phyloP scores from a whole-genome alignment of 139 green algal genomes.

The Chlorella sp. region DNA sequence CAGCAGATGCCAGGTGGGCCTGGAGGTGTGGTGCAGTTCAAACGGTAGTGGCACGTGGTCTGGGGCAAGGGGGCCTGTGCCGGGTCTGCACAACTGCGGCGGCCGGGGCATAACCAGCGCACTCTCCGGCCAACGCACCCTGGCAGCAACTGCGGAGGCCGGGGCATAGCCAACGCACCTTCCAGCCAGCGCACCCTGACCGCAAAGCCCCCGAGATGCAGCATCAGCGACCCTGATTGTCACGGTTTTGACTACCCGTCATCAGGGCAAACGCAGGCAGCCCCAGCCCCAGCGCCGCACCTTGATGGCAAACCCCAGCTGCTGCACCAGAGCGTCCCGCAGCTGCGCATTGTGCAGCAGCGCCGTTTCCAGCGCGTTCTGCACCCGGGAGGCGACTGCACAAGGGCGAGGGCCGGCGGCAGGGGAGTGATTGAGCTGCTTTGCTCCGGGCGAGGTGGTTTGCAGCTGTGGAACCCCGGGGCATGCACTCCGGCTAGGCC shows the following conservation, averaged over 20 bases:
- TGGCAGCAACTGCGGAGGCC: not conserved
- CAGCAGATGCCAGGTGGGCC: not conserved
- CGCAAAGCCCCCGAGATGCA: not conserved
- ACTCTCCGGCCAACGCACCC: not conserved
- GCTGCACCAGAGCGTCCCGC: constrained; percentile 21
- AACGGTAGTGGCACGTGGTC: no score
- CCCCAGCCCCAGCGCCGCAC: not conserved
- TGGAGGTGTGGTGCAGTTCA: not conserved
- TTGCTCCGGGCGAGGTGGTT: not conserved
- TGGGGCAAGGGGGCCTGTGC: no score
- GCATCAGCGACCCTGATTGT: not conserved
- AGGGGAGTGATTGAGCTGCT: not conserved
- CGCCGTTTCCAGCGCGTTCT: constrained; percentile 9
- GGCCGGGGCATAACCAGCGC: no score
- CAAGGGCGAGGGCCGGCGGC: not conserved
- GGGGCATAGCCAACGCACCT: not conserved
- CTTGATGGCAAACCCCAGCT: constrained; percentile 33
- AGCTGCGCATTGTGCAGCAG: constrained; percentile 27
- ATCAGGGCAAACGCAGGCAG: no score
- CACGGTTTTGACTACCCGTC: no score
- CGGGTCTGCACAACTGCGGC: no score
- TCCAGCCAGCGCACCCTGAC: no score
- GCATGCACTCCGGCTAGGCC: no score
- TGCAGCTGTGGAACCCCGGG: not conserved
- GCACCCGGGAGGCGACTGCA: constrained; percentile 26